Evolutionary conservation across 2,329 filamentous ascomycete species (phyloP), one percentile per base, ranked within the genome.

Genomic region (Pseudocercospora fijiensis): DNA sequence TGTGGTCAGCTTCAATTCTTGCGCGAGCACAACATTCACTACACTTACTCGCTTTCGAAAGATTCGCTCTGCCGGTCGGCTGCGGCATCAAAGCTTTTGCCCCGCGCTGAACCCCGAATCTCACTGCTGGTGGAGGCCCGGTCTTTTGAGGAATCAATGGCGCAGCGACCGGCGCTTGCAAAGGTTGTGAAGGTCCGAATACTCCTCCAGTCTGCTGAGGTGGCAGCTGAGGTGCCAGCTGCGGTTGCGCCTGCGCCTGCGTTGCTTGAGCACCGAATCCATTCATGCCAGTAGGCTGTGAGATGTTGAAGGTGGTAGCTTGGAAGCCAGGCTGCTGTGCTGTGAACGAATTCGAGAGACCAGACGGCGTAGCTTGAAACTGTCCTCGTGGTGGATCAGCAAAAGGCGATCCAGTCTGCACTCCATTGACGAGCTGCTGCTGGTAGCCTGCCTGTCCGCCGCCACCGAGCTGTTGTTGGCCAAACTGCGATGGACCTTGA

Each of bases 41-140:
- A 63, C 52, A 93, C 94, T 90, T 88, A 98, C 94, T 99, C 74
- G 95, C 95, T 86, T 96, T 91, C 58, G 90, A 85, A 70, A 99
- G 84, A 77, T 98, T 97, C 62, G 95, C 95, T 81, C 90, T 84
- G 68, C 95, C 95, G 6, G 95, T 99, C 27, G 92, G 85, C 80
- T 98, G 95, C 28, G 93, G 88, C 65, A 86, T 84, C 71, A 98
- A 80, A 77, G 90, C 95, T 78, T 92, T 92, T 28, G 87, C 81
- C 11, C 88, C 86, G 27, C 83, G 81, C 62, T 86, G 84, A 37
- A 96, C 88, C 43, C 95, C 95, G 76, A 99, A 99, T 64, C 92
- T 86, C 18, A 99, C 89, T 24, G 92, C 87, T 52, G 95, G 95
- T 20, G 94, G 83, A 6, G 95, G 95, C 0, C 91, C 91, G 8